Conservation (phyloP, 768 basidiomycete species). For the Tricholoma matsutake region DNA sequence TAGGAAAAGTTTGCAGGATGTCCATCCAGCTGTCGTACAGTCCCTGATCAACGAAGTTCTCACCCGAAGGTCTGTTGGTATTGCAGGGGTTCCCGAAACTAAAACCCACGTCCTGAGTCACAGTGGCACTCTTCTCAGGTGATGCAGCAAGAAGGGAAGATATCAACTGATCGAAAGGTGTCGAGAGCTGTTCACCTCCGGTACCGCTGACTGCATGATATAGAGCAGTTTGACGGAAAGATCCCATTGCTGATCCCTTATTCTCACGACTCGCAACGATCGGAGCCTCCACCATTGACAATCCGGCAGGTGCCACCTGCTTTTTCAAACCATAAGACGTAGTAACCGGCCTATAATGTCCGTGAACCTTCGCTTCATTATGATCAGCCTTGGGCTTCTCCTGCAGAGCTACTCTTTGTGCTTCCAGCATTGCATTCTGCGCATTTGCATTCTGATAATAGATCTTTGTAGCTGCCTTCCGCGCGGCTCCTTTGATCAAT, state of each 20-base stretch:
- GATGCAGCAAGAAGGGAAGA: constrained; percentile 36
- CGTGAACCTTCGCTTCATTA: constrained; percentile 19
- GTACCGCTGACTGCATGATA: constrained; percentile 2
- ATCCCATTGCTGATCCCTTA: not conserved
- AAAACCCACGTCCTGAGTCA: not conserved
- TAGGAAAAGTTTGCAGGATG: constrained; percentile 44
- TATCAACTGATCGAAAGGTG: constrained; percentile 39
- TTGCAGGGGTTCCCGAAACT: constrained; percentile 2
- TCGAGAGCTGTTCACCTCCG: constrained; percentile 13
- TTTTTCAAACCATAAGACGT: constrained; percentile 27
- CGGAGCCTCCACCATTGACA: constrained; percentile 21
- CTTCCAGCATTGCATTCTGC: constrained; percentile 7
- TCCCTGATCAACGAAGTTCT: constrained; percentile 30
- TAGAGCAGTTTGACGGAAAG: constrained; percentile 5
- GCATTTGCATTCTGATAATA: constrained; percentile 30
- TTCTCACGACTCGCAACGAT: constrained; percentile 22
- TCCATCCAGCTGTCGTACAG: constrained; percentile 51
- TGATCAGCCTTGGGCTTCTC: not conserved
- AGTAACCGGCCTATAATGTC: constrained; percentile 32
- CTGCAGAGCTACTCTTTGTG: constrained; percentile 6
- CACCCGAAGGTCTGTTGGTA: not conserved
- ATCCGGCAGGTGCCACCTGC: constrained; percentile 9
- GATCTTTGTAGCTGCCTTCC: constrained; percentile 58
- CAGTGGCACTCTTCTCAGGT: constrained; percentile 6
- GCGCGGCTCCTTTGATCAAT: constrained; percentile 57